Evolutionary conservation across 371 early-diverging fungal species (phyloP).

Genomic region (Batrachochytrium dendrobatidis): DNA sequence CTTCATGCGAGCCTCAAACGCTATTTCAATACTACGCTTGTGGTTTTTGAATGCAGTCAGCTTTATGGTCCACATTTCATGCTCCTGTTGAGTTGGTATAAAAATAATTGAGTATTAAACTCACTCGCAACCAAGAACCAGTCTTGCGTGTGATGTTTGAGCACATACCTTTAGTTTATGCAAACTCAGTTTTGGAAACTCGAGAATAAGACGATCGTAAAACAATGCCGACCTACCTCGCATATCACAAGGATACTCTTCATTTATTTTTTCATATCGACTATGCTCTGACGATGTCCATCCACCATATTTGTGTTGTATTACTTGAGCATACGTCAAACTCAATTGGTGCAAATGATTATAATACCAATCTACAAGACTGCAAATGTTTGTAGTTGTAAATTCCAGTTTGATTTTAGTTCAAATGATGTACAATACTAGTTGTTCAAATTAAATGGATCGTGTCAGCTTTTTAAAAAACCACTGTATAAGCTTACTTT

Average conservation of each 20-base stretch:
- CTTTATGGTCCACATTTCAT: background rate
- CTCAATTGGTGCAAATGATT: background rate
- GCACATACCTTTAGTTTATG: background rate
- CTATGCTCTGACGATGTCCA: background rate
- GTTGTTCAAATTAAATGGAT: background rate
- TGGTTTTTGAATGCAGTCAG: background rate
- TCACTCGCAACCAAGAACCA: too few relatives aligned
- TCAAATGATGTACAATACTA: too few relatives aligned
- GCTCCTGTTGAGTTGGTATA: background rate
- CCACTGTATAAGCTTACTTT: background rate
- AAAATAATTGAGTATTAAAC: too few relatives aligned
- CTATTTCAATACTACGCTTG: background rate
- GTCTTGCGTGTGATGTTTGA: constrained; percentile 1
- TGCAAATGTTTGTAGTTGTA: background rate
- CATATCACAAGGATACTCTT: background rate
- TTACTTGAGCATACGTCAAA: background rate
- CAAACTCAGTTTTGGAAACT: background rate
- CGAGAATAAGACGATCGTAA: background rate
- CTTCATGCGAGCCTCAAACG: background rate
- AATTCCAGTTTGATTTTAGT: too few relatives aligned
- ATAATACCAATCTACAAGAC: background rate
- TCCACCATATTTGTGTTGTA: background rate
- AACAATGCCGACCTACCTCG: background rate
- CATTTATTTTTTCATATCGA: background rate
- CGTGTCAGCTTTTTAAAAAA: background rate